Evolutionary conservation across 2,329 filamentous ascomycete species (phyloP), one percentile per base, ranked within the genome.

Genomic region (Pezicula rhizophila): DNA sequence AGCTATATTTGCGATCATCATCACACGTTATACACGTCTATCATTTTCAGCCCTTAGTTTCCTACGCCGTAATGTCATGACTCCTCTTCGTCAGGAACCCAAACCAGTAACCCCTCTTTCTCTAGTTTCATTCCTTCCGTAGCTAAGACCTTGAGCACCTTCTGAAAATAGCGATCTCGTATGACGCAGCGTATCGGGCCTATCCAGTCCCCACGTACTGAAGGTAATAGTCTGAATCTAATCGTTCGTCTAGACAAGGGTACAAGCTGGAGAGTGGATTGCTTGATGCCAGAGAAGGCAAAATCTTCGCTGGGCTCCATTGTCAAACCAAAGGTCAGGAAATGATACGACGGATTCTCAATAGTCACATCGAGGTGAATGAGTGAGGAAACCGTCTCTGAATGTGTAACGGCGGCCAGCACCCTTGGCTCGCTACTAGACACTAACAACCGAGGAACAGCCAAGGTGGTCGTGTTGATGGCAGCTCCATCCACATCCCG

Each of bases 231-330:
- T 35, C 82, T 79, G 62, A 91, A 97, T 23, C 79, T 76, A n/a
- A 89, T 75, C 1, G 76, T 78, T 42, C 88, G 77, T 51, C 91
- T 74, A 51, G 88, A 91, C 53, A 96, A 73, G 0, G 93, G 93
- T 41, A 96, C 77, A 38, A 97, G 71, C 61, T 93, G 89, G 46
- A 96, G 59, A 1, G 85, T 85, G 11, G 82, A 84, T 56, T 86
- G 77, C 70, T 97, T 97, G 2, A 88, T 75, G 0, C 93, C 93
- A 7, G 88, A 90, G 67, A 99, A 97, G 0, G 90, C 92, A 68
- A 97, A 97, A 46, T 89, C 80, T 55, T 95, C 89, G 64, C 82
- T 92, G 2, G 90, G 87, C 58, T 99, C 92, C 90, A 99, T 95
- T 23, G 77, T 82, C 43, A 97, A 68, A 26, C 88, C 90, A 68